These are phyloP conservation scores for Aphanomyces euteiches DNA, from an alignment of 352 stramenopile species.

Conservation along the genomic window DNA sequence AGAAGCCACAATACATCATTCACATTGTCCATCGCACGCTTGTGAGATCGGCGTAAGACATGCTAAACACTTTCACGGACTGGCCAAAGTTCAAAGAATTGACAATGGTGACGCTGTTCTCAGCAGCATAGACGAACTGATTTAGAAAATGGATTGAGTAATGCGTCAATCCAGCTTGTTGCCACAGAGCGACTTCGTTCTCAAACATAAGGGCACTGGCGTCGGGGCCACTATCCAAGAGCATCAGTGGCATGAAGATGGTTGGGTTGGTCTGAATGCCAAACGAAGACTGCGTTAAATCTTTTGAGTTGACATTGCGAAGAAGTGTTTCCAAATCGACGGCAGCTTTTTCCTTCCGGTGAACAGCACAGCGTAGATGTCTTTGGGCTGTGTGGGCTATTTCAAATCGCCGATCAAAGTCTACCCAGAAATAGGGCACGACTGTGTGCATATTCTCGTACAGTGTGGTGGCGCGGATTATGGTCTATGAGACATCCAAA, in stretches of 20 bases:
- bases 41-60: neutral
- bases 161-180: neutral
- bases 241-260: slow-evolving; percentile 1
- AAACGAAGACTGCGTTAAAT: slow-evolving; percentile 11
- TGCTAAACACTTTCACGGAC: neutral
- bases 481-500: neutral
- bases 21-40: slow-evolving; percentile 1
- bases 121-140: neutral
- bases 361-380: neutral
- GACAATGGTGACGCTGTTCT: neutral
- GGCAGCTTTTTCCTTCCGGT: slow-evolving; percentile 2
- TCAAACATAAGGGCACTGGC: neutral
- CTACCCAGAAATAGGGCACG: slow-evolving; percentile 14
- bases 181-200: slow-evolving; percentile 12
- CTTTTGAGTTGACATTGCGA: slow-evolving; percentile 16
- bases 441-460: slow-evolving; percentile 15
- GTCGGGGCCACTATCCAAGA: neutral
- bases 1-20: neutral
- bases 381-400: slow-evolving; percentile 20
- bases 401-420: slow-evolving; percentile 15
- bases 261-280: slow-evolving; percentile 12
- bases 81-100: slow-evolving; percentile 8
- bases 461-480: slow-evolving; percentile 5
- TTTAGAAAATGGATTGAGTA: slow-evolving; percentile 9
- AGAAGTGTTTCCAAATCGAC: slow-evolving; percentile 22